These are phyloP conservation scores for Mimosa pudica DNA, from an alignment of 306 rosid genomes.

Conservation along the genomic window DNA sequence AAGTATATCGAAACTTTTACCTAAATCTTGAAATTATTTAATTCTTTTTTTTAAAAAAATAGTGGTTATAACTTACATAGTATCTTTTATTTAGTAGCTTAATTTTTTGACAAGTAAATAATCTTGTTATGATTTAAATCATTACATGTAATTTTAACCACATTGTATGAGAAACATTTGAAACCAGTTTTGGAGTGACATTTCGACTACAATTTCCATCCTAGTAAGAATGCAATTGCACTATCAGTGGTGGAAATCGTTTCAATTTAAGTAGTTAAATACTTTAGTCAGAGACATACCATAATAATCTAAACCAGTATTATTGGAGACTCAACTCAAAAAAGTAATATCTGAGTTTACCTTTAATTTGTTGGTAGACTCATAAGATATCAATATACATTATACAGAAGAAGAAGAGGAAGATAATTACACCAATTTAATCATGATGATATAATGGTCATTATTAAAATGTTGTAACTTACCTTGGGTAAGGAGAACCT, in stretches of 20 bases:
- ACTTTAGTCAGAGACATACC: background rate
- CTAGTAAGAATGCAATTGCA: background rate
- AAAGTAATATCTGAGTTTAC: too few species aligned
- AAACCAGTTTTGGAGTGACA: background rate
- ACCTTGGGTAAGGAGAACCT: slow-evolving; percentile 95
- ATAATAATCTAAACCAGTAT: too few species aligned
- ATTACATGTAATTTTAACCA: background rate
- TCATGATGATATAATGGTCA: background rate
- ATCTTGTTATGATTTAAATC: background rate
- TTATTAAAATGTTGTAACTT: background rate
- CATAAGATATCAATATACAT: background rate
- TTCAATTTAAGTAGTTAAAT: background rate
- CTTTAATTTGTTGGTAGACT: too few species aligned
- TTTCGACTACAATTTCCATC: background rate
- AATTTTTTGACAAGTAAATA: background rate
- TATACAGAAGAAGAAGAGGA: background rate
- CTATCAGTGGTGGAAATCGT: background rate
- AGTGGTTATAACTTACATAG: background rate
- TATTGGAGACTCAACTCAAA: background rate
- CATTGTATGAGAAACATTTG: background rate
- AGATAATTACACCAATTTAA: background rate
- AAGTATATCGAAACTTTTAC: background rate
- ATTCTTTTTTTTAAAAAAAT: too few species aligned
- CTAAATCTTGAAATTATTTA: background rate
- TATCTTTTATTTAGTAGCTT: background rate